A percentile compares a stretch with the other conserved stretches of the same genome.
Conservation (phyloP, 129 eudicot species). For the Escallonia rubra region DNA sequence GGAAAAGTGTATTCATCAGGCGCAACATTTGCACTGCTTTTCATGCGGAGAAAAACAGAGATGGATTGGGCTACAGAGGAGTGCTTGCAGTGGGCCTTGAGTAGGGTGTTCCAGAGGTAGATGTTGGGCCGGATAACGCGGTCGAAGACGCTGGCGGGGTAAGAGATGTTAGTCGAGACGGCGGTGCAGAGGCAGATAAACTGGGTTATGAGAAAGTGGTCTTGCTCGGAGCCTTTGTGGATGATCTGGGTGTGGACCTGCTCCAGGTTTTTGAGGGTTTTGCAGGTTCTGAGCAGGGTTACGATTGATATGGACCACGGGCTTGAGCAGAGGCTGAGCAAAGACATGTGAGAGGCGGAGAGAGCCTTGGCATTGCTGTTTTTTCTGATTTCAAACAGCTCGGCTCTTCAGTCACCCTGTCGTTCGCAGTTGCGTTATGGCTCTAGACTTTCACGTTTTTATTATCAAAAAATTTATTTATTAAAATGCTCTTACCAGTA, state of each 20-base stretch:
- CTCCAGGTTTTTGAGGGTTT: conserved; percentile 15
- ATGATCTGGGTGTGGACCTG: conserved; percentile 36
- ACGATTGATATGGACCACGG: background rate
- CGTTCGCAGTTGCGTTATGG: too few species aligned
- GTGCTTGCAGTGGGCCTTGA: conserved; percentile 18
- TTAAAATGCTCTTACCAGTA: too few species aligned
- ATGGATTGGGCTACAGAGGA: conserved; percentile 9
- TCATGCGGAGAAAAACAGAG: conserved; percentile 20
- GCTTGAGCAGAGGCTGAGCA: background rate
- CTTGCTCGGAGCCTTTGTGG: conserved; percentile 33
- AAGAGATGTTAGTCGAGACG: conserved; percentile 1
- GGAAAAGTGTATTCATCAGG: conserved; percentile 36
- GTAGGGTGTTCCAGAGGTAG: conserved; percentile 25
- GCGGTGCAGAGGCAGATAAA: conserved; percentile 15
- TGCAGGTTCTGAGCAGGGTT: conserved; percentile 26
- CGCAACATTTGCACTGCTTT: background rate
- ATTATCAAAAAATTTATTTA: too few species aligned
- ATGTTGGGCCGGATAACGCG: conserved; percentile 22
- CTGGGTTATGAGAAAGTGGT: conserved; percentile 20
- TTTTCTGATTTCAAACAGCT: too few species aligned
- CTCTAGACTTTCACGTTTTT: too few species aligned
- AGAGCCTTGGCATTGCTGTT: too few species aligned
- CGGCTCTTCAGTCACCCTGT: too few species aligned
- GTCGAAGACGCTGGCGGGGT: conserved; percentile 23
- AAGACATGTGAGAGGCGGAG: background rate